Evolutionary conservation across 371 early-diverging fungal genomes (phyloP).

Genomic region (Apophysomyces elegans): DNA sequence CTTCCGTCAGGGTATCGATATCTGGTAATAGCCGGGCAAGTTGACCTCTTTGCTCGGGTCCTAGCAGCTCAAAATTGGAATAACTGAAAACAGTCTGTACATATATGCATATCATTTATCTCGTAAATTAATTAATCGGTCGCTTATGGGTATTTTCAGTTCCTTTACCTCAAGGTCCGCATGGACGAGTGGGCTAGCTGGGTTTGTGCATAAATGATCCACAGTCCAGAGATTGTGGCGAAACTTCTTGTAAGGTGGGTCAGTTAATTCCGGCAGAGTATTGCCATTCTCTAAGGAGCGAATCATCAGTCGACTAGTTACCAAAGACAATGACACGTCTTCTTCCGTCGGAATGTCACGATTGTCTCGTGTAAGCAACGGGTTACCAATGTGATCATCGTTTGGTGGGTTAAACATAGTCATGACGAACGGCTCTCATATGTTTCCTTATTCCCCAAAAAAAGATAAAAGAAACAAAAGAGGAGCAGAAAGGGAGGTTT

Average conservation of each 20-base stretch:
- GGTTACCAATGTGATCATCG: conserved; percentile 11
- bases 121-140: conserved; percentile 9
- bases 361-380: conserved; percentile 16
- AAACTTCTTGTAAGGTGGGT: conserved; percentile 33
- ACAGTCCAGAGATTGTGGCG: conserved; percentile 30
- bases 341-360: conserved; percentile 22
- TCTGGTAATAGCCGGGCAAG: conserved; percentile 38
- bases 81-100: conserved; percentile 41
- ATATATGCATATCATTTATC: neutral
- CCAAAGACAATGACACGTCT: conserved; percentile 31
- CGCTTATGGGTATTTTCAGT: conserved; percentile 8
- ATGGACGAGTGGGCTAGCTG: conserved; percentile 39
- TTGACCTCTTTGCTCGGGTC: conserved; percentile 40
- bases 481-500: neutral
- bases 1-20: conserved; percentile 24
- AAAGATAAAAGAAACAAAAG: neutral
- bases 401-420: conserved; percentile 6
- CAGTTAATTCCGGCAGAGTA: conserved; percentile 13
- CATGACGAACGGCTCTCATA: conserved; percentile 7
- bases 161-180: conserved; percentile 43
- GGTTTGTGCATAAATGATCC: conserved; percentile 35
- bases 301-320: conserved; percentile 36
- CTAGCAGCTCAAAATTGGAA: conserved; percentile 41
- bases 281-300: conserved; percentile 23
- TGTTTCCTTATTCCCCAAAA: neutral